Evolutionary conservation across 179 eudicot species (phyloP).

Genomic region (Heliamphora pulchella): DNA sequence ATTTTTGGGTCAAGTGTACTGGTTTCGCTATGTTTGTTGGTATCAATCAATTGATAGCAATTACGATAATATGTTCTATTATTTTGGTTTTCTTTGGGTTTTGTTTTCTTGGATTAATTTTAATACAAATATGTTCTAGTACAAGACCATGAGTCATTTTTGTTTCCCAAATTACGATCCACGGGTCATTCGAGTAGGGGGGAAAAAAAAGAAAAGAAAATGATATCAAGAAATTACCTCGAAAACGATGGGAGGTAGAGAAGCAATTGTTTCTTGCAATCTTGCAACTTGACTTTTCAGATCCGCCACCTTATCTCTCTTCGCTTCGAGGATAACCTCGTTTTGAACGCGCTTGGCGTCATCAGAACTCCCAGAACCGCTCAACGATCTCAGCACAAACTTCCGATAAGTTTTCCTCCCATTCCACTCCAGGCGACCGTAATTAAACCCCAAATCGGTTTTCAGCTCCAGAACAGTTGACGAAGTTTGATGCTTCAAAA

Average conservation of each 20-base stretch:
- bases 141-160: background rate
- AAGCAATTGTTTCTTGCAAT: conserved; percentile 33
- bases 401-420: conserved; percentile 21
- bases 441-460: conserved; percentile 21
- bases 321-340: conserved; percentile 13
- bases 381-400: conserved; percentile 24
- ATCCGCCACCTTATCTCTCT: conserved; percentile 11
- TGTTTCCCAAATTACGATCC: background rate
- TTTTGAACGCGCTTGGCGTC: conserved; percentile 12
- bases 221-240: conserved; percentile 32
- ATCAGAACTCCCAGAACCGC: conserved; percentile 17
- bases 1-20: background rate
- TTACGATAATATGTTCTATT: too few species aligned
- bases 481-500: conserved; percentile 27
- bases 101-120: background rate
- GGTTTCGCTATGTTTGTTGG: background rate
- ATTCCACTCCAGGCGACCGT: conserved; percentile 21
- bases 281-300: conserved; percentile 22
- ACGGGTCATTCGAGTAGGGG: background rate
- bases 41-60: background rate
- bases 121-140: background rate
- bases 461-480: conserved; percentile 29
- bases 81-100: background rate
- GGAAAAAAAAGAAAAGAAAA: background rate
- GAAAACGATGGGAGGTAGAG: conserved; percentile 43